Evolutionary conservation across 495 filamentous ascomycete species (phyloP), one percentile per base, ranked within the genome.

Genomic region (Penicillium dipodomyicola): DNA sequence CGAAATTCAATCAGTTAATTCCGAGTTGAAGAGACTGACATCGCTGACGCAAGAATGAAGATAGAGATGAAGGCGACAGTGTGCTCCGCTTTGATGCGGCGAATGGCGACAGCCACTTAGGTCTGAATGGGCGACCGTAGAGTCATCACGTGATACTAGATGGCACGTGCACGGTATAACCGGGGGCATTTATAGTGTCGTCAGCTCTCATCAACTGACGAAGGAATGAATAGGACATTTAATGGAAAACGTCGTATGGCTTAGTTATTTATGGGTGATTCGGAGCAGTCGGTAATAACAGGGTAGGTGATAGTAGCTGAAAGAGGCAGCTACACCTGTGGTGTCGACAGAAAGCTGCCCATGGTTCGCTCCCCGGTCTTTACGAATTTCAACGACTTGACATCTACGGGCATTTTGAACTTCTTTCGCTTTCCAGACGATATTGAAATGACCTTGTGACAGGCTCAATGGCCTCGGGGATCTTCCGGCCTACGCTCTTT

Each of bases 61-160:
- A 40, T 23, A 56, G 62, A 43, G 41, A 52, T 46, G 48, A 46
- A 53, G 46, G 54, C 33, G 62, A 58, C 59, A 64, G 44, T 54
- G 52, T 60, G 46, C 58, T 64, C 58, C 63, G 66, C 56, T 43
- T 52, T 54, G 60, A 55, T 65, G 74, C 69, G 72, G 72, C 71
- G 72, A 75, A 70, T 57, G 58, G 68, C 62, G 53, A 55, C 68
- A 69, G 73, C 70, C 65, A 70, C 58, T 61, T 20, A n/a, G 65
- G 65, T 47, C 40, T 33, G 11, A 43, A 39, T 58, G 49, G 49
- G 30, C n/a, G 23, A 33, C 70, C 69, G 66, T 63, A 72, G 12
- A 25, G 17, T 0, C 14, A 3, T 7, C 45, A 47, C 44, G 44
- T 47, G 44, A 32, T 19, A 1, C 1, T n/a, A 0, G 0, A 1